Conservation (phyloP, 345 rosid genomes). For the Hevea brasiliensis region DNA sequence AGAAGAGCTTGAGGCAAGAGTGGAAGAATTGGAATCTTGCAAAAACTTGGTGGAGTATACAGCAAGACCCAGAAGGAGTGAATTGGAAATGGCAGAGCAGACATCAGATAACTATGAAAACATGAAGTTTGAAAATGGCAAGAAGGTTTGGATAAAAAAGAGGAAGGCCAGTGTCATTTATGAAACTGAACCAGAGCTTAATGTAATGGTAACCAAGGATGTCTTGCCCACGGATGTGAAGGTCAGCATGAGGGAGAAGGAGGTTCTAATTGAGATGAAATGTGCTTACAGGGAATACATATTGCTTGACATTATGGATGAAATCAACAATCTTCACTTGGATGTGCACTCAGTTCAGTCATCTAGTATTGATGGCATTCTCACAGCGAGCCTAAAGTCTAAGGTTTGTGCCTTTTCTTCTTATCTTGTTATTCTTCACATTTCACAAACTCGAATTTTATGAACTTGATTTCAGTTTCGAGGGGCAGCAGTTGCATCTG, state of each 20-base stretch:
- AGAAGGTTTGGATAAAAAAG: conserved; percentile 52
- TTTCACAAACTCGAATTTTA: background rate
- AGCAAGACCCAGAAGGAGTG: conserved; percentile 45
- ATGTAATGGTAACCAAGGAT: conserved; percentile 21
- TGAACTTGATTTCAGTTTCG: conserved; percentile 49
- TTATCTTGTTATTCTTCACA: background rate
- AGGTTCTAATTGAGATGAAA: conserved; percentile 64
- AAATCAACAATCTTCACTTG: conserved; percentile 64
- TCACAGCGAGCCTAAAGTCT: conserved; percentile 57
- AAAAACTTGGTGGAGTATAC: conserved; percentile 52
- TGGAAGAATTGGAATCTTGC: conserved; percentile 80
- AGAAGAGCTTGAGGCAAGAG: conserved; percentile 67
- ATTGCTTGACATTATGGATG: conserved; percentile 77
- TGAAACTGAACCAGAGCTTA: conserved; percentile 42
- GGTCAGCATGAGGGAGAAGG: conserved; percentile 46
- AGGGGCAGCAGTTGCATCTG: conserved; percentile 61
- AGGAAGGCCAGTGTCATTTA: conserved; percentile 56
- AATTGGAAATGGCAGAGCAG: conserved; percentile 50
- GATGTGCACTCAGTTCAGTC: conserved; percentile 69
- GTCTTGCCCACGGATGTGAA: conserved; percentile 37
- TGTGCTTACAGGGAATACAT: conserved; percentile 68
- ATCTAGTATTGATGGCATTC: conserved; percentile 58
- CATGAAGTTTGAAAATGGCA: conserved; percentile 31
- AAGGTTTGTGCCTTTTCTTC: conserved; percentile 44
- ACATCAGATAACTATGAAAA: conserved; percentile 63